These are phyloP conservation scores for Rosellinia necatrix DNA, from an alignment of 2,329 filamentous ascomycete species.

Conservation along the genomic window DNA sequence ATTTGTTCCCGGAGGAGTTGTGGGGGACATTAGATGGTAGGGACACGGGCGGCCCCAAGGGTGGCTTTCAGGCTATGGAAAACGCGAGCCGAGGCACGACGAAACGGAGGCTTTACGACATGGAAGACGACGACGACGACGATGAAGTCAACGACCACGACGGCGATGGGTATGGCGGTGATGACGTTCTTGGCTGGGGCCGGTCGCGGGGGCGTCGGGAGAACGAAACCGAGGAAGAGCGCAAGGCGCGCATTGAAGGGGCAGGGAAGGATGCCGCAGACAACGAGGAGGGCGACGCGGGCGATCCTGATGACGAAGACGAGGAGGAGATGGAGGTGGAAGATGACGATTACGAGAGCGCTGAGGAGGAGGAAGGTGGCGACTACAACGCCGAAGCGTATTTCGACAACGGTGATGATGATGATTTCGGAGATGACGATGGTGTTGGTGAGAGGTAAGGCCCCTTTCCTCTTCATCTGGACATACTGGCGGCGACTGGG, in stretches of 20 bases:
- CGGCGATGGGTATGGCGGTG: slow-evolving; percentile 34
- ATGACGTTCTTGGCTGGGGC: slow-evolving; percentile 20
- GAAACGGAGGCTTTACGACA: slow-evolving; percentile 54
- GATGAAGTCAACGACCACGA: slow-evolving; percentile 49
- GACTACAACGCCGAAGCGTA: slow-evolving; percentile 66
- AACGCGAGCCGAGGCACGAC: slow-evolving; percentile 29
- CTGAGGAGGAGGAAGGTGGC: slow-evolving; percentile 62
- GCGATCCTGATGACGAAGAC: slow-evolving; percentile 50
- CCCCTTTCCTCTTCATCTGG: neutral
- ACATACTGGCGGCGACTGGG: neutral
- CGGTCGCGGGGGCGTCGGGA: slow-evolving; percentile 27
- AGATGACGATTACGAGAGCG: slow-evolving; percentile 53
- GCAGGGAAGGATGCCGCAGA: slow-evolving; percentile 38
- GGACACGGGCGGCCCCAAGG: slow-evolving; percentile 41
- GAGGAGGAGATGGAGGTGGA: slow-evolving; percentile 49
- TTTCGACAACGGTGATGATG: slow-evolving; percentile 62
- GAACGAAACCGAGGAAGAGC: slow-evolving; percentile 42
- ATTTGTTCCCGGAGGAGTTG: slow-evolving; percentile 62
- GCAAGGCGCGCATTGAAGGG: slow-evolving; percentile 41
- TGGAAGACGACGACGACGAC: slow-evolving; percentile 48
- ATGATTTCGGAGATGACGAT: slow-evolving; percentile 56
- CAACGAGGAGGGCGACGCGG: slow-evolving; percentile 43
- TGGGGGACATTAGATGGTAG: slow-evolving; percentile 58
- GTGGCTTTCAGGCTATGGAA: slow-evolving; percentile 40
- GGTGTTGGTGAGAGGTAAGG: slow-evolving; percentile 41